Evolutionary conservation across 129 eudicot species (phyloP), one percentile per base, ranked within the genome.

Genomic region (Erigeron canadensis): DNA sequence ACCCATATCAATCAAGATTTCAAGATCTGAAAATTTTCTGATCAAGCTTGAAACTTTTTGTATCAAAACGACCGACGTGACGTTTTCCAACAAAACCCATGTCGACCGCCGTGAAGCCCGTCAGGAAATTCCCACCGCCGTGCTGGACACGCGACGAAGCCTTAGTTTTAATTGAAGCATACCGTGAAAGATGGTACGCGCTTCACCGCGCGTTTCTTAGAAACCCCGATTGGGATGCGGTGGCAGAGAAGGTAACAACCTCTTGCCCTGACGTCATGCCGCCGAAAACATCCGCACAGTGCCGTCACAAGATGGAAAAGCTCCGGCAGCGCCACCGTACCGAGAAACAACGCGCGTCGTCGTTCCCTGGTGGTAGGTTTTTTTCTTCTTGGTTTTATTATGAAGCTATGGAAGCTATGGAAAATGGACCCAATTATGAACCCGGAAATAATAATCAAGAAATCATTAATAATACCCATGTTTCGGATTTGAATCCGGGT

Each of bases 231-330:
- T 92, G 98, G 98, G 95, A 92, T 47, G 83, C 96, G 5, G 96
- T 93, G n/a, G 96, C 98, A 3, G 87, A 75, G 17, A 73, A 87
- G 63, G 89, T 94, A 11, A 74, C 81, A 0, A 54, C 59, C 34
- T 75, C 81, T 62, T 94, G 90, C 75, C 90, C 96, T 1, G 91
- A 74, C 6, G 90, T 84, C 37, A 72, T 86, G 5, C 95, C 85
- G 47, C 80, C 96, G 2, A 94, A 94, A 81, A 94, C 98, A 69
- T 84, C 98, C 67, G 96, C 96, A 12, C 98, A 94, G 95, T 94
- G 98, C 85, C 98, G 98, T 64, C 96, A 94, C 88, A 94, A 94
- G 86, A 94, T 94, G 96, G 98, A 89, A 85, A 93, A 93, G 86
- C 96, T 93, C 74, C 90, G 98, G 1, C 96, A 93, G 62, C 91